A percentile compares a stretch with the other conserved stretches of the same genome.
Conservation (phyloP, 768 basidiomycete species). For the Leucosporidium scottii region DNA sequence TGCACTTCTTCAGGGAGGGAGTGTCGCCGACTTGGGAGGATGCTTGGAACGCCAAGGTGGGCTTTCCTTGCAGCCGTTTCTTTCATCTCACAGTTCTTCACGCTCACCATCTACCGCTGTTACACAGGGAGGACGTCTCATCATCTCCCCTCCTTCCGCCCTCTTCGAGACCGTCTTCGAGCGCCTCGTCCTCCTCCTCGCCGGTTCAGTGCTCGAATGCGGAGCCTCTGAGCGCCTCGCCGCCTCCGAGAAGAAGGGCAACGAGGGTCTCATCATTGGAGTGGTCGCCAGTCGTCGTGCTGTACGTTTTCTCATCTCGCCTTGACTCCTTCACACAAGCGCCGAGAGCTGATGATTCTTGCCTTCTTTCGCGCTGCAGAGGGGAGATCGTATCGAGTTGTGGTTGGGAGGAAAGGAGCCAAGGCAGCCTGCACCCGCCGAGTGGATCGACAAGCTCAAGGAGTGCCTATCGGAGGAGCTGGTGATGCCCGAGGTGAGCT, state of each 20-base stretch:
- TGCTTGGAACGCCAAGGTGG: conserved; percentile 31
- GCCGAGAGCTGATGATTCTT: background rate
- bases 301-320: background rate
- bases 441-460: conserved; percentile 28
- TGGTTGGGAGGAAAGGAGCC: conserved; percentile 29
- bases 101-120: background rate
- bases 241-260: background rate
- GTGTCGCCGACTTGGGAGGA: conserved; percentile 34
- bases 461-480: conserved; percentile 21
- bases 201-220: conserved; percentile 25
- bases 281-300: conserved; percentile 28
- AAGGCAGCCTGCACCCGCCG: conserved; percentile 16
- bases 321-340: too few relatives aligned
- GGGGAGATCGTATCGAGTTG: conserved; percentile 31
- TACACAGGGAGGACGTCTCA: conserved; percentile 28
- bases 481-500: conserved; percentile 23
- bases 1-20: conserved; percentile 31
- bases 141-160: conserved; percentile 21
- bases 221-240: conserved; percentile 11
- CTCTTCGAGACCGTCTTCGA: conserved; percentile 29
- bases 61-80: background rate
- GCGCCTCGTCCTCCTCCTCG: conserved; percentile 28
- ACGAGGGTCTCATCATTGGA: conserved; percentile 25
- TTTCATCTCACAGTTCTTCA: background rate
- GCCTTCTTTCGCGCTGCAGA: background rate